Evolutionary conservation across 148 eudicot genomes (phyloP).

Genomic region (Polygonum maritimum): DNA sequence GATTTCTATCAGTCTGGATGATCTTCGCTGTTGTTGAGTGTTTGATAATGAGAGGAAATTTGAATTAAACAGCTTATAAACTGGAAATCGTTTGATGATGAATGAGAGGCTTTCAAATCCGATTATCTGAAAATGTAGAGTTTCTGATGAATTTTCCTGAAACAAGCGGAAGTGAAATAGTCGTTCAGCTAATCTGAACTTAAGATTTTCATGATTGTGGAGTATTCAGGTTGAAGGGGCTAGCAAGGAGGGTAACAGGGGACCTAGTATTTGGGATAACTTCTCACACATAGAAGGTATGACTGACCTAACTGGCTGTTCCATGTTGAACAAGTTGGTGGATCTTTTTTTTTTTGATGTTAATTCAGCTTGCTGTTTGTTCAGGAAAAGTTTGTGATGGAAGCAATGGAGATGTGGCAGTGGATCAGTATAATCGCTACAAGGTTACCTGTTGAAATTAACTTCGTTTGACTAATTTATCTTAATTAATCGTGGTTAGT

Average conservation of each 20-base stretch:
- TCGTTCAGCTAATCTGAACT: not conserved
- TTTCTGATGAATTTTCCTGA: not conserved
- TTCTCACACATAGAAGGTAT: constrained; percentile 40
- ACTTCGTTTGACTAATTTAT: not conserved
- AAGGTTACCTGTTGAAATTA: constrained; percentile 33
- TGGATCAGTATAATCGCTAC: constrained; percentile 83
- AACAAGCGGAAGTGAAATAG: not conserved
- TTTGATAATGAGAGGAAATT: not conserved
- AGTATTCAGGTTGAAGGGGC: constrained; percentile 54
- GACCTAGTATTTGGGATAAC: constrained; percentile 70
- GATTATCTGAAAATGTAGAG: not conserved
- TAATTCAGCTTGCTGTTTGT: not conserved
- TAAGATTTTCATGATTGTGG: not conserved
- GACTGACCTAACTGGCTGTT: constrained; percentile 6
- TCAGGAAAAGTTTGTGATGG: constrained; percentile 53
- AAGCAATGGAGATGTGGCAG: constrained; percentile 65
- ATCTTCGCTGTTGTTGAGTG: not conserved
- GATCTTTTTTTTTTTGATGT: not conserved
- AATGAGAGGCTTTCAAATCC: not conserved
- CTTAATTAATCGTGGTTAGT: not conserved
- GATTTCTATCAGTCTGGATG: too few species aligned
- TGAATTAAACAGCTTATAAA: not conserved
- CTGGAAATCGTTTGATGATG: not conserved
- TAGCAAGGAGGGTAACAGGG: constrained; percentile 45
- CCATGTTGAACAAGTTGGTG: not conserved